Evolutionary conservation across 1,284 basidiomycete species (phyloP).

Genomic region (Sporisorium exsertum): DNA sequence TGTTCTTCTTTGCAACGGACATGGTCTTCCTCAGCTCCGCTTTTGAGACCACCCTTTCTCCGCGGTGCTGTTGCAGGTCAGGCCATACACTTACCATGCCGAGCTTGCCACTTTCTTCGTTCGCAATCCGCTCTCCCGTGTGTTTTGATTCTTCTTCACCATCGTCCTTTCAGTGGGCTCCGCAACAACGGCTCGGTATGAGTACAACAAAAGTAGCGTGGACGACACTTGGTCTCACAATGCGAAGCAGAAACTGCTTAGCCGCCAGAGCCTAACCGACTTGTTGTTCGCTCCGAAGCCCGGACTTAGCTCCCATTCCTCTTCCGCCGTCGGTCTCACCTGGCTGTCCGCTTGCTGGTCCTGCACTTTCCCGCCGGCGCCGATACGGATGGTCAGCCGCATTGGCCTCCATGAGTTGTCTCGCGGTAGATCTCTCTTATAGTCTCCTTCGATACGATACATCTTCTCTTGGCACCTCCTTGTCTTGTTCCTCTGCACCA

Average conservation of each 20-base stretch:
- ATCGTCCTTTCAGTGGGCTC: not conserved
- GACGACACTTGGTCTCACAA: too few species aligned
- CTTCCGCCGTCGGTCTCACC: not conserved
- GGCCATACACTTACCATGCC: not conserved
- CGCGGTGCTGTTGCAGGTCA: not conserved
- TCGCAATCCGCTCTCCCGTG: not conserved
- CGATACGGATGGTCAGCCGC: not conserved
- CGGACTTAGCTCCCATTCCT: not conserved
- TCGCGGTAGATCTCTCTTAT: not conserved
- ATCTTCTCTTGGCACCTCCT: not conserved
- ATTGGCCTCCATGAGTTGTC: not conserved
- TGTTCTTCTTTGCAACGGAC: too few species aligned
- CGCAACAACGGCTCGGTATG: not conserved
- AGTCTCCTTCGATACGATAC: not conserved
- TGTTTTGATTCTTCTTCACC: not conserved
- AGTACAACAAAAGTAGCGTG: too few species aligned
- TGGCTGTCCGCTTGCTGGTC: not conserved
- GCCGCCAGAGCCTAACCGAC: not conserved
- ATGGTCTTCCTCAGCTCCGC: not conserved
- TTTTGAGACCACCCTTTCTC: not conserved
- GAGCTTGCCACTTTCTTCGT: not conserved
- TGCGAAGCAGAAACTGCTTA: not conserved
- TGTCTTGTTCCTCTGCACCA: not conserved
- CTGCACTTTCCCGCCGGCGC: not conserved
- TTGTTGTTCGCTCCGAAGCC: not conserved